phyloP scores from a whole-genome alignment of 371 early-diverging fungal species.

The Circinella minor region DNA sequence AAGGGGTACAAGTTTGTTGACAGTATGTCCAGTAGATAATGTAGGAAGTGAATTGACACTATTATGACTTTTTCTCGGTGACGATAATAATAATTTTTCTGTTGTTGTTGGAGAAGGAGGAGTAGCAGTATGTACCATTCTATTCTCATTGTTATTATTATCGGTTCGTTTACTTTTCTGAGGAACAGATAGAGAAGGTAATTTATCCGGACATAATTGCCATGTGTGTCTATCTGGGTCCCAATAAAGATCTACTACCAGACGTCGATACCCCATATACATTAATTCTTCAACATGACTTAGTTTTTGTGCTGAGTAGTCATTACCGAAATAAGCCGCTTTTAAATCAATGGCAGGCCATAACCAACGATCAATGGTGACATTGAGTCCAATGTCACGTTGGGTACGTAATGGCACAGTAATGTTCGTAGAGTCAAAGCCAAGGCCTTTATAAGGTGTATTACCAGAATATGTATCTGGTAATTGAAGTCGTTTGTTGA shows the following conservation, averaged over 20 bases:
- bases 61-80: not conserved
- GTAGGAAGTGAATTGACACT: not conserved
- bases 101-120: not conserved
- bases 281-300: slow-evolving; percentile 23
- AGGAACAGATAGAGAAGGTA: not conserved
- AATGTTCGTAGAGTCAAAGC: slow-evolving; percentile 24
- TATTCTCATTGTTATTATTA: not conserved
- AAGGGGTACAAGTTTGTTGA: not conserved
- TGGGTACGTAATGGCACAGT: slow-evolving; percentile 37
- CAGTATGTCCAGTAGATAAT: not conserved
- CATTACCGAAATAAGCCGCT: slow-evolving; percentile 37
- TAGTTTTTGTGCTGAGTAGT: slow-evolving; percentile 29
- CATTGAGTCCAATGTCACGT: slow-evolving; percentile 45
- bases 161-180: not conserved
- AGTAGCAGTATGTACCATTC: no score
- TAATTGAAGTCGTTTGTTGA: not conserved
- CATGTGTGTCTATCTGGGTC: slow-evolving; percentile 24
- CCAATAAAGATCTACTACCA: slow-evolving; percentile 49
- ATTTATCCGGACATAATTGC: slow-evolving; percentile 42
- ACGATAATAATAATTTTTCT: no score
- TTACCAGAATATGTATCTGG: slow-evolving; percentile 28
- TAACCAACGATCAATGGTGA: slow-evolving; percentile 40
- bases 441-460: slow-evolving; percentile 32
- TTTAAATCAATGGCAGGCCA: slow-evolving; percentile 47
- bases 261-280: slow-evolving; percentile 41